Percentiles rank a stretch among this genome's conserved stretches.
phyloP scores from a whole-genome alignment of 768 basidiomycete genomes.

The Pisolithus tinctorius region DNA sequence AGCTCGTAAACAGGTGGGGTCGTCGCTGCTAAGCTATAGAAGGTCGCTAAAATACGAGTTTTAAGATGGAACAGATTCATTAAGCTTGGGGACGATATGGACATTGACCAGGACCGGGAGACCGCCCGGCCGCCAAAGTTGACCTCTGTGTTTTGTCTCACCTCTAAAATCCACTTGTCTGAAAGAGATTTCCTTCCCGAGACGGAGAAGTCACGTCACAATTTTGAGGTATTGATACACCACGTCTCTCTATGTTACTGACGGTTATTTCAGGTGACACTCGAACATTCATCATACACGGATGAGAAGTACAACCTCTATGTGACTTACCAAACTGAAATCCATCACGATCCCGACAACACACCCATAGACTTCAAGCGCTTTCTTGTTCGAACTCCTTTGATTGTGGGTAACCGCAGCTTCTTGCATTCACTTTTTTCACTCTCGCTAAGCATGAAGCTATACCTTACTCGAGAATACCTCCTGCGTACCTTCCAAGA shows the following conservation, averaged over 20 bases:
- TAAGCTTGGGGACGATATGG: slow-evolving; percentile 33
- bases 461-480: slow-evolving; percentile 49
- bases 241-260: background rate
- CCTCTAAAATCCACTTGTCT: slow-evolving; percentile 46
- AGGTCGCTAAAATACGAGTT: background rate
- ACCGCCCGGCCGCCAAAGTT: slow-evolving; percentile 3
- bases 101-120: slow-evolving; percentile 11
- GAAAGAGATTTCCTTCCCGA: slow-evolving; percentile 35
- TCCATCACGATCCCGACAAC: slow-evolving; percentile 65
- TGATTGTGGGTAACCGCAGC: slow-evolving; percentile 43
- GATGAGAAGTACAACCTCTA: slow-evolving; percentile 79
- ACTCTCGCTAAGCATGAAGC: slow-evolving; percentile 39
- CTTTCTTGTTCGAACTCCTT: slow-evolving; percentile 77
- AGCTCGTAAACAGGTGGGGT: slow-evolving; percentile 61
- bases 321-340: slow-evolving; percentile 65
- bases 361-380: slow-evolving; percentile 48
- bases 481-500: slow-evolving; percentile 56
- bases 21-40: background rate
- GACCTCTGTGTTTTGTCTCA: slow-evolving; percentile 33
- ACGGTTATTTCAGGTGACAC: slow-evolving; percentile 43
- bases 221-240: slow-evolving; percentile 48
- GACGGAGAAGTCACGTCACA: slow-evolving; percentile 34
- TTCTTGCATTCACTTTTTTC: background rate
- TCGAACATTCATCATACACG: slow-evolving; percentile 74
- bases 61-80: slow-evolving; percentile 71